These are phyloP conservation scores for Phytophthora pini DNA, from an alignment of 352 stramenopile genomes.

Conservation along the genomic window DNA sequence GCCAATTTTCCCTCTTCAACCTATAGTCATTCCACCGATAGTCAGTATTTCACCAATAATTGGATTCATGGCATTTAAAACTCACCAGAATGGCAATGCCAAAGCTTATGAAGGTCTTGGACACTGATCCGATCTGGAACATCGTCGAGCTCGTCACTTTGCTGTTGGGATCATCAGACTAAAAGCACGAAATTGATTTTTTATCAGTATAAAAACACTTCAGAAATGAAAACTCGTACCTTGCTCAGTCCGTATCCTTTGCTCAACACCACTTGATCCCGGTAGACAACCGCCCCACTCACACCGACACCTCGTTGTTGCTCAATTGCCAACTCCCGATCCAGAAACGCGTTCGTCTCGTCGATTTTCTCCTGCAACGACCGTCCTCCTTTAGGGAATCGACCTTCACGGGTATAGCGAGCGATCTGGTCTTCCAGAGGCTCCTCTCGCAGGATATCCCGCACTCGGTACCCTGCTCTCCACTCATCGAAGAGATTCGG, in stretches of 20 bases:
- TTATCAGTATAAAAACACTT: background rate
- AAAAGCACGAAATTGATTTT: background rate
- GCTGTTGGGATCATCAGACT: conserved; percentile 40
- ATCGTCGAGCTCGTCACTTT: conserved; percentile 49
- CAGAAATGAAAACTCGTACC: conserved; percentile 4
- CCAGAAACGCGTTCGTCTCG: background rate
- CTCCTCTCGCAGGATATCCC: conserved; percentile 23
- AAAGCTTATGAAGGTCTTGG: conserved; percentile 68
- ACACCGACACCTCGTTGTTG: conserved; percentile 49
- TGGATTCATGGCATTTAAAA: background rate
- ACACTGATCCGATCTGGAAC: conserved; percentile 76
- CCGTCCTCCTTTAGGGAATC: conserved; percentile 31
- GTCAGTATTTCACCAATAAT: background rate
- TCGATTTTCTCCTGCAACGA: background rate
- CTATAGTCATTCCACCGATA: conserved; percentile 3
- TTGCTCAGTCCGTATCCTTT: conserved; percentile 49
- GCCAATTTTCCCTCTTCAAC: conserved; percentile 60
- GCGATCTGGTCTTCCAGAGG: conserved; percentile 40
- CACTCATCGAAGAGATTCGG: conserved; percentile 35
- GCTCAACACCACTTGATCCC: conserved; percentile 53
- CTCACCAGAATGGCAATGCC: conserved; percentile 48
- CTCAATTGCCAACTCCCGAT: background rate
- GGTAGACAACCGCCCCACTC: conserved; percentile 55
- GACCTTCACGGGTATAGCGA: conserved; percentile 36
- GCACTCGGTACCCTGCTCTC: conserved; percentile 22